phyloP scores from a whole-genome alignment of 2,329 filamentous ascomycete species.

The Botrytis medusae region DNA sequence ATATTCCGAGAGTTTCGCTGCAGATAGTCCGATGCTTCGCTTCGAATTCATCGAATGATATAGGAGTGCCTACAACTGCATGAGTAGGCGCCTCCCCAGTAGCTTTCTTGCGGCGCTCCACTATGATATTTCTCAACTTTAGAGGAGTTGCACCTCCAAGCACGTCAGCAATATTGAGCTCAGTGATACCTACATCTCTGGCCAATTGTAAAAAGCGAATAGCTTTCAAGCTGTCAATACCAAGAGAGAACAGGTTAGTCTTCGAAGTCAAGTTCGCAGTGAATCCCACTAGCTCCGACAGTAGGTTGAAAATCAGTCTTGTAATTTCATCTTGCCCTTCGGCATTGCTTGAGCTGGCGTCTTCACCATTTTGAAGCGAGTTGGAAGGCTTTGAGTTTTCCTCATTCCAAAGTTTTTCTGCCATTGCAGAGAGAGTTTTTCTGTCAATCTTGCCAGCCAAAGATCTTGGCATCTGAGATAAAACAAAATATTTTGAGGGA shows the following conservation, averaged over 20 bases:
- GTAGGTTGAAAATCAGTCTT: neutral
- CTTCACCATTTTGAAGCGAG: neutral
- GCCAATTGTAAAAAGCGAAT: slow-evolving; percentile 12
- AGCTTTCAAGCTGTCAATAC: slow-evolving; percentile 11
- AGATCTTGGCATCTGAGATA: slow-evolving; percentile 11
- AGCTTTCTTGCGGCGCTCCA: neutral
- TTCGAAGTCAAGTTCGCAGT: neutral
- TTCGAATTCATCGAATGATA: neutral
- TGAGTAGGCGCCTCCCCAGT: neutral
- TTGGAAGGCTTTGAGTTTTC: neutral
- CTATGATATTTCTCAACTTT: neutral
- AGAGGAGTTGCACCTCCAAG: slow-evolving; percentile 1
- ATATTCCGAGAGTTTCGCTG: neutral
- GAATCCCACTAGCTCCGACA: neutral
- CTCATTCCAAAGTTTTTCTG: neutral
- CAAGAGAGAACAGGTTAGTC: neutral
- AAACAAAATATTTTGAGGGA: slow-evolving; percentile 8
- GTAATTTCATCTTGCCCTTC: neutral
- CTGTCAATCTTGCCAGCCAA: slow-evolving; percentile 18
- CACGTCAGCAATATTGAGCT: slow-evolving; percentile 16
- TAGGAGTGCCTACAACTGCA: neutral
- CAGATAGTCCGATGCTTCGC: neutral
- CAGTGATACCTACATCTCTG: slow-evolving; percentile 3
- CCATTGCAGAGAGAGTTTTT: slow-evolving; percentile 2
- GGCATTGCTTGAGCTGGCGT: neutral